phyloP scores from a whole-genome alignment of 805 yeast genomes.

The Candida insectalens region DNA sequence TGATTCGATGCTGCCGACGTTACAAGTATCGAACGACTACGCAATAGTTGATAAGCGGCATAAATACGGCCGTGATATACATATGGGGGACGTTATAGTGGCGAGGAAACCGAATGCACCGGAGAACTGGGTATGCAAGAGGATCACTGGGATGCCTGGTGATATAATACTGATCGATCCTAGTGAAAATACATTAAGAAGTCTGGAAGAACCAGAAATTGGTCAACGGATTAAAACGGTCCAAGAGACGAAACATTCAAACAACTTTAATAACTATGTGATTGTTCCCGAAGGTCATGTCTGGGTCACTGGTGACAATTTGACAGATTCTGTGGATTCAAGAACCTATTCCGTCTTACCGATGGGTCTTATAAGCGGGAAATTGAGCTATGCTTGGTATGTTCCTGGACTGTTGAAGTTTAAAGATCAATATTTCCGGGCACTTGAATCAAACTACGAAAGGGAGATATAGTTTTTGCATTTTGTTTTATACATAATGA shows the following conservation, averaged over 20 bases:
- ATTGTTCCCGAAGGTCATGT: slow-evolving; percentile 89
- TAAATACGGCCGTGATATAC: slow-evolving; percentile 53
- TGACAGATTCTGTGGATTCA: slow-evolving; percentile 80
- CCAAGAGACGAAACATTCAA: slow-evolving; percentile 10
- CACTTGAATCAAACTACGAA: slow-evolving; percentile 39
- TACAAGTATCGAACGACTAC: slow-evolving; percentile 64
- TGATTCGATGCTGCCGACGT: slow-evolving; percentile 91
- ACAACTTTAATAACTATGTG: slow-evolving; percentile 41
- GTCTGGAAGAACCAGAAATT: slow-evolving; percentile 5
- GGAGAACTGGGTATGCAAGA: slow-evolving; percentile 74
- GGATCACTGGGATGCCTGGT: slow-evolving; percentile 95
- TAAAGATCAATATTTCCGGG: slow-evolving; percentile 44
- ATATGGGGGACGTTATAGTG: slow-evolving; percentile 81
- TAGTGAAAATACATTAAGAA: slow-evolving; percentile 40
- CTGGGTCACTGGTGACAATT: slow-evolving; percentile 95
- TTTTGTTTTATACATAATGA: slow-evolving; percentile 1
- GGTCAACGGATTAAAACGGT: background rate
- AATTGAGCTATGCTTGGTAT: slow-evolving; percentile 63
- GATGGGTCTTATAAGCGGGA: slow-evolving; percentile 79
- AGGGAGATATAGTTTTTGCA: background rate
- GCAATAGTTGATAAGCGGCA: slow-evolving; percentile 65
- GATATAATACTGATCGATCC: slow-evolving; percentile 81
- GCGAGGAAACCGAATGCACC: slow-evolving; percentile 89
- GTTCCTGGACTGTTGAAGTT: slow-evolving; percentile 24
- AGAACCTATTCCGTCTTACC: slow-evolving; percentile 87